phyloP scores from a whole-genome alignment of 2,329 filamentous ascomycete genomes.

The Xylariaceae sp. region DNA sequence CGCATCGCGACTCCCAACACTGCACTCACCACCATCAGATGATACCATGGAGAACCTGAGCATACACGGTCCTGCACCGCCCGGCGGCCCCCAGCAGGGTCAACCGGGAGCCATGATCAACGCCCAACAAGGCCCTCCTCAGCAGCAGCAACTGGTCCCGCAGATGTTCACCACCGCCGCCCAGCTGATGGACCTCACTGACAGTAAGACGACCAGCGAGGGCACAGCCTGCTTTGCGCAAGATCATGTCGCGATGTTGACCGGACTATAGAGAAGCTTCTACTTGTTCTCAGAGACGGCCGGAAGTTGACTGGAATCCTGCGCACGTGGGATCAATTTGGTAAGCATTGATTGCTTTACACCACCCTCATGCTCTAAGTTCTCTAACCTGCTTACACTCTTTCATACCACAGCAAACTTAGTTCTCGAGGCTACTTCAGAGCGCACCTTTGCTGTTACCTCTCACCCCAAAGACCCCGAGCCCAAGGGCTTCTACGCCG shows the following conservation, averaged over 20 bases:
- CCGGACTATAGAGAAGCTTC: constrained; percentile 69
- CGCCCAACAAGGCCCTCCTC: constrained; percentile 34
- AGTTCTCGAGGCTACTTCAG: constrained; percentile 87
- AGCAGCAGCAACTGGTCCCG: constrained; percentile 68
- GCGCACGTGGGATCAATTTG: constrained; percentile 96
- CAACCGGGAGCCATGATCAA: constrained; percentile 18
- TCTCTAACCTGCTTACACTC: background rate
- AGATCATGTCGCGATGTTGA: constrained; percentile 20
- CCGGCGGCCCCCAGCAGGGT: constrained; percentile 33
- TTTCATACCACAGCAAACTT: constrained; percentile 70
- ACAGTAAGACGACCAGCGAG: constrained; percentile 65
- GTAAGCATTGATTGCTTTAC: constrained; percentile 46
- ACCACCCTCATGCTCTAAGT: background rate
- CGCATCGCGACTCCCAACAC: constrained; percentile 8
- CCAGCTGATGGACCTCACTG: constrained; percentile 90
- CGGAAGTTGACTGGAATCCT: constrained; percentile 91
- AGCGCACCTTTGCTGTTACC: constrained; percentile 68
- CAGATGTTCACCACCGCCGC: constrained; percentile 99
- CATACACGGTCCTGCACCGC: constrained; percentile 48
- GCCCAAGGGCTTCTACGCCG: constrained; percentile 66
- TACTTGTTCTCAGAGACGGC: constrained; percentile 87
- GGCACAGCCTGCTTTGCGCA: constrained; percentile 1
- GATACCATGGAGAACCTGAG: constrained; percentile 54
- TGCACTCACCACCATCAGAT: constrained; percentile 21
- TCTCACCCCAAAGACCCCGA: constrained; percentile 33